A percentile compares a stretch with the other conserved stretches of the same genome.
Evolutionary conservation across 2,329 filamentous ascomycete species (phyloP).

Genomic region (Sporothrix humicola): DNA sequence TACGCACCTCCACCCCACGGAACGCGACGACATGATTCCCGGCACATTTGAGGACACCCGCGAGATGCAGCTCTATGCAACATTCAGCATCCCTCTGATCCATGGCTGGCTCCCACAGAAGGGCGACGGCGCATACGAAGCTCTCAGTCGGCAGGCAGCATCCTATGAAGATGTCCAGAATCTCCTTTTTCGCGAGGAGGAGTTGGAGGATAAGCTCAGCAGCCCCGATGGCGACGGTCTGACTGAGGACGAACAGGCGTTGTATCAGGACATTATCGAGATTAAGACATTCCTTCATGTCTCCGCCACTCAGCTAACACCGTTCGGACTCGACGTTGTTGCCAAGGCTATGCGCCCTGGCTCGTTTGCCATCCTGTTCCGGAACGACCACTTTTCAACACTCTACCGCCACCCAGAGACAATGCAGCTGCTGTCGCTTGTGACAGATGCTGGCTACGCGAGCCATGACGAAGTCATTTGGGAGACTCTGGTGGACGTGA

Average conservation of each 20-base stretch:
- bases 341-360: conserved; percentile 73
- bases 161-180: conserved; percentile 94
- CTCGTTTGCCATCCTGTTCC: conserved; percentile 86
- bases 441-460: conserved; percentile 91
- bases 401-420: conserved; percentile 86
- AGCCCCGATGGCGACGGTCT: conserved; percentile 58
- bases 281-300: conserved; percentile 82
- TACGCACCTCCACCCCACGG: conserved; percentile 57
- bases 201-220: conserved; percentile 79
- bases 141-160: conserved; percentile 74
- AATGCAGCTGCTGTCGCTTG: conserved; percentile 76
- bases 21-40: conserved; percentile 56
- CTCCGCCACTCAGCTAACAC: conserved; percentile 86
- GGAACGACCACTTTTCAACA: conserved; percentile 97
- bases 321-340: conserved; percentile 78
- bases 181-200: conserved; percentile 85
- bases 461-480: conserved; percentile 90
- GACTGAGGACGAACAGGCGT: conserved; percentile 73
- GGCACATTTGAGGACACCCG: conserved; percentile 85
- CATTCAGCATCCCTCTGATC: conserved; percentile 85
- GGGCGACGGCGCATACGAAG: conserved; percentile 68
- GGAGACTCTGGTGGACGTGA: conserved; percentile 91
- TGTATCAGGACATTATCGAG: conserved; percentile 80
- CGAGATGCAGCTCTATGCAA: conserved; percentile 90
- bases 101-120: conserved; percentile 88